These are phyloP conservation scores for Fereydounia khargensis DNA, from an alignment of 1,284 basidiomycete genomes.

Conservation along the genomic window DNA sequence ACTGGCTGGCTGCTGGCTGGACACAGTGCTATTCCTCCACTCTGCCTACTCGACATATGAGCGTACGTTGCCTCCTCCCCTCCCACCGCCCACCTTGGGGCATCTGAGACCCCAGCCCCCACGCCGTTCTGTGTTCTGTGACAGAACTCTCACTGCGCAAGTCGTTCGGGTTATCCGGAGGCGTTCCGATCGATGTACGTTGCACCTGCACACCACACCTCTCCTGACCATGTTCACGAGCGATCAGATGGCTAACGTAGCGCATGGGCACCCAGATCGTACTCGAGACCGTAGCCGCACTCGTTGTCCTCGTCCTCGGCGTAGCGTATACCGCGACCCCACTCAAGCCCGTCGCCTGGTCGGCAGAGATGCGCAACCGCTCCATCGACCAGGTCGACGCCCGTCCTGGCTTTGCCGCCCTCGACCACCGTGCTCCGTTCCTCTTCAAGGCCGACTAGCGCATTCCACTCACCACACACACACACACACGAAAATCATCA, in stretches of 20 bases:
- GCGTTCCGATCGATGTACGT: slow-evolving; percentile 44
- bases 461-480: no score
- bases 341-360: slow-evolving; percentile 77
- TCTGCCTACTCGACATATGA: slow-evolving; percentile 50
- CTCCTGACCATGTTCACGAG: no score
- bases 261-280: no score
- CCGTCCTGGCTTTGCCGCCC: slow-evolving; percentile 69
- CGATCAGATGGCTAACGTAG: no score
- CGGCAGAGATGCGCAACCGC: slow-evolving; percentile 83
- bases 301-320: slow-evolving; percentile 71
- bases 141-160: slow-evolving; percentile 38
- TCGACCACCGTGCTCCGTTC: slow-evolving; percentile 65
- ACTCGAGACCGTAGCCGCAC: slow-evolving; percentile 67
- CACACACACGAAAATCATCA: no score
- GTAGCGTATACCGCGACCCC: slow-evolving; percentile 69
- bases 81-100: background rate
- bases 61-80: slow-evolving; percentile 10
- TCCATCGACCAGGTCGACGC: slow-evolving; percentile 79
- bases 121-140: background rate
- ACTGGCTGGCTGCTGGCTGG: no score
- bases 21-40: slow-evolving; percentile 37
- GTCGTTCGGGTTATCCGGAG: no score
- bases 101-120: background rate
- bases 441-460: slow-evolving; percentile 37
- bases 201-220: no score